Evolutionary conservation across 2,329 filamentous ascomycete species (phyloP), one percentile per base, ranked within the genome.

Genomic region (Microdochium bolleyi): DNA sequence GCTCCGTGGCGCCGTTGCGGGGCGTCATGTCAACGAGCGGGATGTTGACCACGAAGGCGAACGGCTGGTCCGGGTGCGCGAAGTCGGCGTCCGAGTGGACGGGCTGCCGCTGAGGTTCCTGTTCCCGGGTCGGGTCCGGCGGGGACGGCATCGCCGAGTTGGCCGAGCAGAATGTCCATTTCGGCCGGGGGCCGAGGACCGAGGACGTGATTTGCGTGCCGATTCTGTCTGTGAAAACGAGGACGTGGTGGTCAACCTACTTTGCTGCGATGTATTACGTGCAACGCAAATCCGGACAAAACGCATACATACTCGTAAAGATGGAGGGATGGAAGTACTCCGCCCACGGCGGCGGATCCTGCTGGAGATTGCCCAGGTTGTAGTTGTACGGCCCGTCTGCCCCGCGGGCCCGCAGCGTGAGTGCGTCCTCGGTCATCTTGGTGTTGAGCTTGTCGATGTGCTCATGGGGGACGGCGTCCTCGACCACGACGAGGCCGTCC

Each of bases 81-180:
- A 83, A 83, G 61, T 83, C 77, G 3, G 79, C 79, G 56, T 85
- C 82, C 0, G 77, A 74, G 63, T 85, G 82, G 0, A 81, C 77
- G 0, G 78, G 79, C 55, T 83, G 79, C 22, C 74, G 67, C 52
- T 73, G 67, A 0, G 76, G 68, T 14, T 41, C 5, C 37, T 41
- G 37, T 41, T n/a, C n/a, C n/a, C n/a, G n/a, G n/a, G 56, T 55
- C 1, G 56, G 59, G 1, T 67, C 69, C 1, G 71, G 62, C 1
- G 72, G 70, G 2, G 74, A 72, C 2, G 79, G 79, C 69, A 84
- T 73, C 1, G 79, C 77, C 1, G 75, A 70, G 55, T 84, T 84
- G 21, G 78, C 79, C 5, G 79, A 83, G 60, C 75, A 76, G 60
- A 83, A 84, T 0, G 77, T 77, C 72, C 77, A 76, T 58, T 76